Base-by-base conservation (phyloP, 1,284 basidiomycete genomes). In the Irpex sp. region DNA sequence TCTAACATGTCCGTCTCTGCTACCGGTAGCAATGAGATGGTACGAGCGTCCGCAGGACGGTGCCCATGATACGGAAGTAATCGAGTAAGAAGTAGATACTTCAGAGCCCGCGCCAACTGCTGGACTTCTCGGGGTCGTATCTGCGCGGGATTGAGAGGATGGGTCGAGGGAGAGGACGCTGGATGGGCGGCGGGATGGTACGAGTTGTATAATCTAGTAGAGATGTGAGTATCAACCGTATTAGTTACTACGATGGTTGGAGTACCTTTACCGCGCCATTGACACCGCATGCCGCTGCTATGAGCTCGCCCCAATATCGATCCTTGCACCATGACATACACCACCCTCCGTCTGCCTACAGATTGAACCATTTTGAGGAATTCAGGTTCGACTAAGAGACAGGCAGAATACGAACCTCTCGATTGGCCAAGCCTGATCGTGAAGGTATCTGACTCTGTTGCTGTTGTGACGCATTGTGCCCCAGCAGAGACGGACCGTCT, bases 251-350 rank as follows among this genome's bases (percentile, higher is more conserved):
- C 58, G 4, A 5, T 6, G 11, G 44, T 47, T 47, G 44, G 7
- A 47, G 59, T 54, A 94, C 92, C 75, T 95, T 93, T 56, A 97
- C 80, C 15, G 86, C 75, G 0, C 92, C 91, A 64, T 79, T 85
- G 1, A 85, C 82, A 1, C 94, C 94, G 59, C 85, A 85, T 1
- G 87, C 86, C 0, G 86, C 87, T 11, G 92, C 94, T 52, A 97
- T 78, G 26, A 96, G 74, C 71, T 95, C 92, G 0, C 96, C 95
- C 94, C 94, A 96, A 76, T 94, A 96, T 64, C 85, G 82, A 69
- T 98, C 96, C 71, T 93, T 93, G 75, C 95, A 97, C 94, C 95
- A 98, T 19, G 90, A 91, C 54, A 98, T 75, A 65, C 89, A 90
- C 94, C 95, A 97, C 0, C 93, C 96, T 7, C 94, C 94, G 64